Percentiles rank a stretch among this genome's conserved stretches.
phyloP scores from a whole-genome alignment of 108 stramenopile species.

The Schizochytrium sp. region DNA sequence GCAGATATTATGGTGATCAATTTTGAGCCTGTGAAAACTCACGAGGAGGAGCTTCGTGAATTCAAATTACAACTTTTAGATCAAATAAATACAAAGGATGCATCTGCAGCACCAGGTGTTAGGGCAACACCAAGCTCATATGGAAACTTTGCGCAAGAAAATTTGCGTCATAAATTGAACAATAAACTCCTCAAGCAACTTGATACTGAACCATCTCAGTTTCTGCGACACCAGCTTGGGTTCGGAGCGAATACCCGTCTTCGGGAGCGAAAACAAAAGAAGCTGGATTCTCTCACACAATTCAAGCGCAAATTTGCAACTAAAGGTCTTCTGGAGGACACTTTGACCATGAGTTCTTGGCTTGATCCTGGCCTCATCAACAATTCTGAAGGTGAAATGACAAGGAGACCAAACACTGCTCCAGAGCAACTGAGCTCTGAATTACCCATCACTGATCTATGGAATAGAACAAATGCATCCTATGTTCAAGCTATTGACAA shows the following conservation, averaged over 20 bases:
- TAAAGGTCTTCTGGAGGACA: conserved; percentile 26
- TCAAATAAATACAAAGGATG: too few relatives aligned
- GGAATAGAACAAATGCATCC: not conserved
- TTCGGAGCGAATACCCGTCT: conserved; percentile 8
- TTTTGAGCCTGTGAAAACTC: not conserved
- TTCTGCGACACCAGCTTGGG: conserved; percentile 31
- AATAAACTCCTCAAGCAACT: not conserved
- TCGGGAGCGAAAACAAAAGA: not conserved
- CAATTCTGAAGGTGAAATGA: not conserved
- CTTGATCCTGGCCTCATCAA: not conserved
- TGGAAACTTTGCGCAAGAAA: too few relatives aligned
- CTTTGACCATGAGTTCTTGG: conserved; percentile 2
- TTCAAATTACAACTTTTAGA: not conserved
- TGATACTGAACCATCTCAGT: not conserved
- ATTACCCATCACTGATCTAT: not conserved
- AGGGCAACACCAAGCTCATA: too few relatives aligned
- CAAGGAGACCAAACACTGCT: not conserved
- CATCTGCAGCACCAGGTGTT: too few relatives aligned
- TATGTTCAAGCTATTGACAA: conserved; percentile 6
- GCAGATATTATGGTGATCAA: too few relatives aligned
- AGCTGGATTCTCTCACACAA: conserved; percentile 26
- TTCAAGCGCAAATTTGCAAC: conserved; percentile 35
- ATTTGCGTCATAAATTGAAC: not conserved
- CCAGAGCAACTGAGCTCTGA: not conserved
- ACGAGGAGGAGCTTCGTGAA: not conserved